phyloP scores from a whole-genome alignment of 129 eudicot species.

The Centrapalus pauciflorus region DNA sequence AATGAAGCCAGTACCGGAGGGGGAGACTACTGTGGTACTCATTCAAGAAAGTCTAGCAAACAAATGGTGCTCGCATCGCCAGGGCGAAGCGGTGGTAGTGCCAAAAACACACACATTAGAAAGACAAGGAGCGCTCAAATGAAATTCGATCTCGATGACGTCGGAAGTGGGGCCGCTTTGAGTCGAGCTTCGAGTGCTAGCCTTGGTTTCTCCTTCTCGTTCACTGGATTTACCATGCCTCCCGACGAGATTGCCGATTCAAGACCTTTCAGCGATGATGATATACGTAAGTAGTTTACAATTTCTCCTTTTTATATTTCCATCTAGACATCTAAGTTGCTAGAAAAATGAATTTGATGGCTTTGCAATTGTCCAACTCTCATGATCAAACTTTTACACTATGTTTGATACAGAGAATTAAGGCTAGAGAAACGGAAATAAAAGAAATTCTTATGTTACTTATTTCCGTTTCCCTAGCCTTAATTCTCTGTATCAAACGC shows the following conservation, averaged over 20 bases:
- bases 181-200: constrained; percentile 98
- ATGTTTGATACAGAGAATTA: constrained; percentile 7
- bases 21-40: constrained; percentile 32
- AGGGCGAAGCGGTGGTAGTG: constrained; percentile 40
- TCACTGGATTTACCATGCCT: constrained; percentile 86
- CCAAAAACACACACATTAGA: constrained; percentile 64
- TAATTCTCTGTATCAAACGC: too few species aligned
- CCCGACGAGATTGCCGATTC: constrained; percentile 71
- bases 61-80: constrained; percentile 45
- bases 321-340: too few species aligned
- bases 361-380: constrained; percentile 8
- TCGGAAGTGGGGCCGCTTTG: constrained; percentile 80
- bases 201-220: constrained; percentile 82
- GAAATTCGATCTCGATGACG: constrained; percentile 70
- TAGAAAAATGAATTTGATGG: constrained; percentile 3
- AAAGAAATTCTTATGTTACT: too few species aligned
- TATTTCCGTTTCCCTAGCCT: too few species aligned
- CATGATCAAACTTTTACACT: constrained; percentile 26
- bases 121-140: constrained; percentile 88
- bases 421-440: too few species aligned
- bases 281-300: constrained; percentile 52
- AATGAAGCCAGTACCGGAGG: constrained; percentile 26
- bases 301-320: too few species aligned
- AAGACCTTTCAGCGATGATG: constrained; percentile 81
- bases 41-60: constrained; percentile 73